Base-by-base conservation (phyloP, 768 basidiomycete species). In the Cyclocybe aegerita region DNA sequence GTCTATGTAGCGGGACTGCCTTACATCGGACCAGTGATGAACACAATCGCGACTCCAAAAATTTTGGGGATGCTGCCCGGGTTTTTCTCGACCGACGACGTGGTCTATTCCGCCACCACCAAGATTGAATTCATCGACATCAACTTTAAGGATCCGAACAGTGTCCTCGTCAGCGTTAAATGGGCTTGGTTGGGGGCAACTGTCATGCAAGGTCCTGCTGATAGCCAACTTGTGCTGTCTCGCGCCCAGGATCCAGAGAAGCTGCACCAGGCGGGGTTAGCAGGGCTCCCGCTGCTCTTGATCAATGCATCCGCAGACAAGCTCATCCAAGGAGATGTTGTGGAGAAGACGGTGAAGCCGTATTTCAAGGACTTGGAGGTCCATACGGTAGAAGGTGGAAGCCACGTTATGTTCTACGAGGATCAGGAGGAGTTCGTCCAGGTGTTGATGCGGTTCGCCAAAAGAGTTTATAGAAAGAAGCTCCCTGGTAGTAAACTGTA, bases 361-460 rank as follows among this genome's bases (percentile, higher is more conserved):
- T 58, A 67, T 50, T 72, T 72, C 61, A 68, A 61, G 49, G 58
- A 71, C 40, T 46, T 65, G 29, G 65, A 71, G 44, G 56, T 56
- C 15, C 52, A 63, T 43, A 52, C 59, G 40, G 54, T 71, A 48
- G 54, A 60, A 29, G 68, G 63, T 30, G 66, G 66, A 16, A 59
- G 66, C 15, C 72, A 74, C 48, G 61, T 65, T 0, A 32, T 66
- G 10, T 70, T 70, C 47, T 60, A 68, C 34, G 70, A 72, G 37
- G 53, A 63, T 39, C 54, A 54, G 43, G 55, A 63, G 11, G 65
- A 67, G 34, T 57, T 66, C 40, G 54, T 66, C n/a, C 40, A 48
- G 38, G 29, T 33, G 14, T 29, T 56, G 39, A 44, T 17, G 10
- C n/a, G 35, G 46, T 56, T 56, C 38, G 23, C 41, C 9, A 14